phyloP scores from a whole-genome alignment of 805 yeast genomes.

The Candida patagonica region DNA sequence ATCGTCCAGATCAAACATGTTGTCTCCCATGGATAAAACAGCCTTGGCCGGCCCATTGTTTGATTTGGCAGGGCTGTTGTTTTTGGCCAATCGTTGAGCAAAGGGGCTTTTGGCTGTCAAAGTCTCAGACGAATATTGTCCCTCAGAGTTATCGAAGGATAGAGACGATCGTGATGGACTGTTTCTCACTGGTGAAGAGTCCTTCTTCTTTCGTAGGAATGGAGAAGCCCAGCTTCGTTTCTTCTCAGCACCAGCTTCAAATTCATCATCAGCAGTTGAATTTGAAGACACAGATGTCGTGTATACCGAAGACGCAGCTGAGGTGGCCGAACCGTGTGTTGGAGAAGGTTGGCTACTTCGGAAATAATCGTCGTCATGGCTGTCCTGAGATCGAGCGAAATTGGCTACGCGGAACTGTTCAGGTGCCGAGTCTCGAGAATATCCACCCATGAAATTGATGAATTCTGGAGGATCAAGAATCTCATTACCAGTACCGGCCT shows the following conservation, averaged over 20 bases:
- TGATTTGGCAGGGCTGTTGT: neutral
- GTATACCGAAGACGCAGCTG: slow-evolving; percentile 3
- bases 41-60: slow-evolving; percentile 1
- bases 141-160: slow-evolving; percentile 4
- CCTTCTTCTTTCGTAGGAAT: slow-evolving; percentile 30
- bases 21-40: slow-evolving; percentile 22
- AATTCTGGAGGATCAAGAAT: slow-evolving; percentile 53
- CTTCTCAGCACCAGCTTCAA: slow-evolving; percentile 6
- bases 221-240: slow-evolving; percentile 37
- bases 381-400: slow-evolving; percentile 20
- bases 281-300: slow-evolving; percentile 6
- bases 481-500: slow-evolving; percentile 55
- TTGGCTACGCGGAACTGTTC: slow-evolving; percentile 27
- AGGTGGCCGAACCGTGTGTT: slow-evolving; percentile 3
- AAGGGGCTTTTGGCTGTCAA: slow-evolving; percentile 11
- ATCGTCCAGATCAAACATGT: slow-evolving; percentile 24
- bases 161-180: slow-evolving; percentile 5
- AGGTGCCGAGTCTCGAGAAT: slow-evolving; percentile 24
- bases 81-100: slow-evolving; percentile 8
- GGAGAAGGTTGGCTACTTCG: slow-evolving; percentile 1
- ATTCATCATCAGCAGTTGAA: slow-evolving; percentile 1
- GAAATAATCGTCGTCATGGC: neutral
- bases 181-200: slow-evolving; percentile 6
- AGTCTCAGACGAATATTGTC: slow-evolving; percentile 6
- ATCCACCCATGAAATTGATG: slow-evolving; percentile 47